A percentile compares a stretch with the other conserved stretches of the same genome.
phyloP scores from a whole-genome alignment of 129 eudicot species.

The Mikania micrantha region DNA sequence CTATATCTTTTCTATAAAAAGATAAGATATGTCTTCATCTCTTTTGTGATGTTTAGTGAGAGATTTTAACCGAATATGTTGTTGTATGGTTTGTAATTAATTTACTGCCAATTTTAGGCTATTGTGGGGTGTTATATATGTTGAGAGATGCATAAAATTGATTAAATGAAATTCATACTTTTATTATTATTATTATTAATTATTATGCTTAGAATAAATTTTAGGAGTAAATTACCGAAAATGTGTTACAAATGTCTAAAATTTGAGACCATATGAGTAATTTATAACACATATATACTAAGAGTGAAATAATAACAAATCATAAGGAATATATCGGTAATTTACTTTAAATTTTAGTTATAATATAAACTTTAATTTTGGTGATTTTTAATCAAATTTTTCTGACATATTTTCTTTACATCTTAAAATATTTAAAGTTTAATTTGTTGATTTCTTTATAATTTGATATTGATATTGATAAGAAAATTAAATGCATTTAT shows the following conservation, averaged over 20 bases:
- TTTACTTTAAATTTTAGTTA: neutral
- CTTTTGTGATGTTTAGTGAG: too few relatives aligned
- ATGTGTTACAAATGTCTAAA: too few relatives aligned
- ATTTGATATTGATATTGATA: neutral
- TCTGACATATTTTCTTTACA: neutral
- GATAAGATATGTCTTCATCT: too few relatives aligned
- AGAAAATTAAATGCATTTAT: conserved; percentile 9
- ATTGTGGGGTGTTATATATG: neutral
- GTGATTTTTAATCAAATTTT: neutral
- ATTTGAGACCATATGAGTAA: too few relatives aligned
- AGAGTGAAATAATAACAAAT: too few relatives aligned
- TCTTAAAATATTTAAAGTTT: neutral
- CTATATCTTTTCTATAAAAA: too few relatives aligned
- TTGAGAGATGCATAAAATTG: conserved; percentile 16
- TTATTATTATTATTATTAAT: neutral
- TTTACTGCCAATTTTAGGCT: conserved; percentile 16
- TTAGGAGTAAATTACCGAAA: too few relatives aligned
- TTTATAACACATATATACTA: too few relatives aligned
- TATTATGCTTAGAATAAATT: neutral
- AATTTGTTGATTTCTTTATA: neutral
- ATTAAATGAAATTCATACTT: conserved; percentile 12
- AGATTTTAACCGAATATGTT: too few relatives aligned
- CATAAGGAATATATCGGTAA: too few relatives aligned
- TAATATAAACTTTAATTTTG: neutral
- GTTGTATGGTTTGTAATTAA: too few relatives aligned